Evolutionary conservation across 2,329 filamentous ascomycete genomes (phyloP), one percentile per base, ranked within the genome.

Genomic region (Botrytis galanthina): DNA sequence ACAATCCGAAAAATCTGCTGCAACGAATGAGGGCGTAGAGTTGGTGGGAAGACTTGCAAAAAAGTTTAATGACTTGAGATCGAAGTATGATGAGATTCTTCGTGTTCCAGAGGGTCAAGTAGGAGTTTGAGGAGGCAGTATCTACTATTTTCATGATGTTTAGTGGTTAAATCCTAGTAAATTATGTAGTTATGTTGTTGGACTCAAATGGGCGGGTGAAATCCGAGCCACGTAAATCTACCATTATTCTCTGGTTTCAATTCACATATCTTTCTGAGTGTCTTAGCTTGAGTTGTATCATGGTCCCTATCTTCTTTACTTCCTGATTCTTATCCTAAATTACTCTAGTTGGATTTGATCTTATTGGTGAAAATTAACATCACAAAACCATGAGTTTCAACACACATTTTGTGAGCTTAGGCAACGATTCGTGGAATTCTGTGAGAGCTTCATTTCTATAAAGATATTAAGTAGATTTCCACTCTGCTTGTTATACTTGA

Each of bases 231-330:
- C 7, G 5, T 16, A 18, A 54, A 46, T 54, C 26, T 29, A 18
- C 6, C 14, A 16, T n/a, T 29, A 54, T 29, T n/a, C 5, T 54
- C 29, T 29, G 2, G 3, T 18, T 16, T 6, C 51, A 8, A 54
- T 4, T 29, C n/a, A 29, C n/a, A 57, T 3, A 32, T 2, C 14
- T 16, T 57, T 9, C 14, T 29, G 14, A 29, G 9, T 57, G 51
- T 18, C 48, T 48, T 54, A 54, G 12, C 26, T 6, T 54, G 5
- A 16, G 26, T 14, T 1, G 22, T 16, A 16, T 12, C 5, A 16
- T 54, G 6, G 26, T 3, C 1, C 1, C 3, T 16, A 7, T 16
- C 3, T n/a, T 1, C 0, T 29, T 9, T 8, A 2, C 51, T 16
- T 29, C n/a, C 1, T 29, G 1, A 57, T 18, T 1, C 29, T 29